phyloP scores from a whole-genome alignment of 73 alveolate species.

The Stentor roeselii region DNA sequence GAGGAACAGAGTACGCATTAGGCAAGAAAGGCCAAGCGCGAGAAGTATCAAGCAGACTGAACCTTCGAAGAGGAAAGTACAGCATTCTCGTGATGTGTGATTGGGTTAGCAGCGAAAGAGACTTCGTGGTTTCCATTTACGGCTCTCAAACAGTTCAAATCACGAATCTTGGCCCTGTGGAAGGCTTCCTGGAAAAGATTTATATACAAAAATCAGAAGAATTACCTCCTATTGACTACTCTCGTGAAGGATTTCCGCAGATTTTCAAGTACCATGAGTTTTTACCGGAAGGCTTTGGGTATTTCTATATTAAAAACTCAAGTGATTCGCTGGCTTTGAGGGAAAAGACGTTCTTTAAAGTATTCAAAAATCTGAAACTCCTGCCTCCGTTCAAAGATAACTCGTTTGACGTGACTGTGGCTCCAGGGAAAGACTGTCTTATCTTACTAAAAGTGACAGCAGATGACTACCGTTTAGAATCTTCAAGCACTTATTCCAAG shows the following conservation, averaged over 20 bases:
- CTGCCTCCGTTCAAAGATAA: constrained; percentile 22
- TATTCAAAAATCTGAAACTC: constrained; percentile 8
- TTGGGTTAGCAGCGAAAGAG: constrained; percentile 17
- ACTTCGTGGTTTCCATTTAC: neutral
- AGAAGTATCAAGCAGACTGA: constrained; percentile 58
- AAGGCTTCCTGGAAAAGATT: too few relatives aligned
- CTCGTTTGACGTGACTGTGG: constrained; percentile 1
- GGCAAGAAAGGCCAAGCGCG: constrained; percentile 33
- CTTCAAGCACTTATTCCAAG: neutral
- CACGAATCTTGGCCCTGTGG: neutral
- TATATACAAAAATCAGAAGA: neutral
- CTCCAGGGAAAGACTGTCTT: neutral
- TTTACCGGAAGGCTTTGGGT: constrained; percentile 34
- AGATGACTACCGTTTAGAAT: too few relatives aligned
- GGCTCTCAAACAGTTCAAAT: neutral
- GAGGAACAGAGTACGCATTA: constrained; percentile 5
- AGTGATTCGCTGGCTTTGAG: neutral
- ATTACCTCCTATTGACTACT: neutral
- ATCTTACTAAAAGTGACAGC: neutral
- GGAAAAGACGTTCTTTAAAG: neutral
- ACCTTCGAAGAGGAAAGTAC: constrained; percentile 63
- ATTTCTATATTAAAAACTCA: neutral
- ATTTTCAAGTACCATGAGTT: constrained; percentile 56
- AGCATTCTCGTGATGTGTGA: constrained; percentile 64
- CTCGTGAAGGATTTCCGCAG: constrained; percentile 66